These are phyloP conservation scores for Bisporella sp. DNA, from an alignment of 2,329 filamentous ascomycete species.

Conservation along the genomic window DNA sequence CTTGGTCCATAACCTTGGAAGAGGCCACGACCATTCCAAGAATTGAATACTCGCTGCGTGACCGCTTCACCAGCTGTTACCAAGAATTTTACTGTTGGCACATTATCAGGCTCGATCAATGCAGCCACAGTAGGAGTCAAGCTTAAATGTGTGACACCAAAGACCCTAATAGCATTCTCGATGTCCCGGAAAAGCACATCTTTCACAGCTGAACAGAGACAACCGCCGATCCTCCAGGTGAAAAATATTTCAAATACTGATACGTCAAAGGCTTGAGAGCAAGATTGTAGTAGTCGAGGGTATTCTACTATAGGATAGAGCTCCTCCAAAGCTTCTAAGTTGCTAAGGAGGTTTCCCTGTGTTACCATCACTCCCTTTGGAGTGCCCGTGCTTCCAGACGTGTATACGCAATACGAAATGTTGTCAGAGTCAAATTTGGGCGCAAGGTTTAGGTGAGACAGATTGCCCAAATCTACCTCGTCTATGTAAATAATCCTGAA, in stretches of 20 bases:
- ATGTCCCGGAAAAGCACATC: constrained; percentile 69
- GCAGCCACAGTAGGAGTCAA: constrained; percentile 81
- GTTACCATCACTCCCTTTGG: constrained; percentile 79
- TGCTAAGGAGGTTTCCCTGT: constrained; percentile 68
- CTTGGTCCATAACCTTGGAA: constrained; percentile 82
- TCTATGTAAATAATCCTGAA: constrained; percentile 24
- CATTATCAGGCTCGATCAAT: constrained; percentile 59
- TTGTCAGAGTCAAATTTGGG: constrained; percentile 10
- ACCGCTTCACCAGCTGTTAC: constrained; percentile 78
- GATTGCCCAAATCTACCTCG: constrained; percentile 15
- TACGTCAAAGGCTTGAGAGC: constrained; percentile 79
- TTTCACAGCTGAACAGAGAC: constrained; percentile 68
- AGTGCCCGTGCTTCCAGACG: constrained; percentile 69
- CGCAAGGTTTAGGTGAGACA: constrained; percentile 14
- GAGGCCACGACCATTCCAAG: constrained; percentile 61
- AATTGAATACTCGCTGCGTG: constrained; percentile 60
- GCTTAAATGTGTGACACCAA: constrained; percentile 72
- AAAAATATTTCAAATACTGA: constrained; percentile 91
- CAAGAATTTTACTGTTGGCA: constrained; percentile 66
- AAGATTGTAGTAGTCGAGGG: constrained; percentile 66
- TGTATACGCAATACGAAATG: constrained; percentile 73
- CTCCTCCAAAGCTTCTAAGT: constrained; percentile 58
- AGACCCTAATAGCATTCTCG: constrained; percentile 54
- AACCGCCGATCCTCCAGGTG: constrained; percentile 71
- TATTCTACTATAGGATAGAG: constrained; percentile 53